These are phyloP conservation scores for Kodamaea restingae DNA, from an alignment of 805 yeast genomes.

Conservation along the genomic window DNA sequence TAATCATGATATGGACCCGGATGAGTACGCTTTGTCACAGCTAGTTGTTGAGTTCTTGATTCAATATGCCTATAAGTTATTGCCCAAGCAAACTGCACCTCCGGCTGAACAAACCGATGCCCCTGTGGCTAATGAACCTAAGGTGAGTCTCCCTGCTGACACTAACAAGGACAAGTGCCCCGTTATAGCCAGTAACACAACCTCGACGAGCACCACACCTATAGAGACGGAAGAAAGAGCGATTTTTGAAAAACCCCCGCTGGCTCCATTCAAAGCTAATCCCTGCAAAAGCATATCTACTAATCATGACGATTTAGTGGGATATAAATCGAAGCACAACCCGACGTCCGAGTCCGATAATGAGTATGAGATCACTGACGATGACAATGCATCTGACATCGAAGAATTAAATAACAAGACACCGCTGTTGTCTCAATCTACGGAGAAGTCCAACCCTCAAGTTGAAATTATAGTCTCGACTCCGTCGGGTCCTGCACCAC, in stretches of 20 bases:
- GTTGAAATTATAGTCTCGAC: slow-evolving; percentile 14
- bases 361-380: slow-evolving; percentile 32
- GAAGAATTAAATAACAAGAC: slow-evolving; percentile 10
- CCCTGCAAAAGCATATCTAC: slow-evolving; percentile 32
- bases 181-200: slow-evolving; percentile 8
- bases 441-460: background rate
- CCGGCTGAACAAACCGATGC: slow-evolving; percentile 3
- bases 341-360: slow-evolving; percentile 44
- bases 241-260: slow-evolving; percentile 12
- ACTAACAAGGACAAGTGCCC: background rate
- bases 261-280: slow-evolving; percentile 17
- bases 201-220: slow-evolving; percentile 17
- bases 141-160: too few species aligned
- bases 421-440: background rate
- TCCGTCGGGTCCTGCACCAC: slow-evolving; percentile 6
- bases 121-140: background rate
- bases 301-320: slow-evolving; percentile 35
- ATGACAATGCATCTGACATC: slow-evolving; percentile 16
- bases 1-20: slow-evolving; percentile 86
- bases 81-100: slow-evolving; percentile 44
- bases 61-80: slow-evolving; percentile 73
- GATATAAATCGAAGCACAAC: slow-evolving; percentile 33
- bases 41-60: slow-evolving; percentile 84
- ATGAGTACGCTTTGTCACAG: slow-evolving; percentile 83
- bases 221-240: slow-evolving; percentile 10